Evolutionary conservation across 176 grass and related monocot species (phyloP).

Genomic region (Chrysopogon serrulatus): DNA sequence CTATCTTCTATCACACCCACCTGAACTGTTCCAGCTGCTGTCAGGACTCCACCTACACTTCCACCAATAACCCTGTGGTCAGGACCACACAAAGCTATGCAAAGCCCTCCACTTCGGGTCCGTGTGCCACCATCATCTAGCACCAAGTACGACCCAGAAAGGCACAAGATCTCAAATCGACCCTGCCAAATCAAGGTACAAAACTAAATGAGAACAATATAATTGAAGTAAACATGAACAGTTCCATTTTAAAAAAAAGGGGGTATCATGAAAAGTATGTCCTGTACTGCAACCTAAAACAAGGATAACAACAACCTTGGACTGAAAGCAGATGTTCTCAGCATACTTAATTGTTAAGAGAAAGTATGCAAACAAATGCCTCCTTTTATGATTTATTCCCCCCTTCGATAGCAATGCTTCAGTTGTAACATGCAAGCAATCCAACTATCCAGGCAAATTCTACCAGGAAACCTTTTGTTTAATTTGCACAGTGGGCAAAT

Average conservation of each 20-base stretch:
- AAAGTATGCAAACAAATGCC: not conserved
- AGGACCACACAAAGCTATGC: conserved; percentile 74
- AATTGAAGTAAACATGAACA: not conserved
- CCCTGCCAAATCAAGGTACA: conserved; percentile 53
- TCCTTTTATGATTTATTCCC: not conserved
- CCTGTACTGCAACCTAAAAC: not conserved
- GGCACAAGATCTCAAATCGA: conserved; percentile 82
- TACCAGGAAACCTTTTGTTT: not conserved
- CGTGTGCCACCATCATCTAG: conserved; percentile 59
- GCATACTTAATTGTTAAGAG: not conserved
- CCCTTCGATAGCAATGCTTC: not conserved
- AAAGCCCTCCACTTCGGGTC: conserved; percentile 62
- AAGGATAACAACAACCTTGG: not conserved
- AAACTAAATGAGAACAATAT: not conserved
- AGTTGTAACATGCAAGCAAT: not conserved
- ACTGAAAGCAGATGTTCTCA: not conserved
- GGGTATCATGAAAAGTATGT: not conserved
- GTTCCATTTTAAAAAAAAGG: not conserved
- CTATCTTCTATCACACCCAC: conserved; percentile 19
- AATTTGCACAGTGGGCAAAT: not conserved
- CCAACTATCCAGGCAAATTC: not conserved
- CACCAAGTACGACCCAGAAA: conserved; percentile 87
- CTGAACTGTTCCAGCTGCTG: conserved; percentile 88
- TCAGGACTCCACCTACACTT: conserved; percentile 62
- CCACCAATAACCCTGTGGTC: conserved; percentile 87